Conservation (phyloP, 2,329 filamentous ascomycete species). For the Sporothrix sp. region DNA sequence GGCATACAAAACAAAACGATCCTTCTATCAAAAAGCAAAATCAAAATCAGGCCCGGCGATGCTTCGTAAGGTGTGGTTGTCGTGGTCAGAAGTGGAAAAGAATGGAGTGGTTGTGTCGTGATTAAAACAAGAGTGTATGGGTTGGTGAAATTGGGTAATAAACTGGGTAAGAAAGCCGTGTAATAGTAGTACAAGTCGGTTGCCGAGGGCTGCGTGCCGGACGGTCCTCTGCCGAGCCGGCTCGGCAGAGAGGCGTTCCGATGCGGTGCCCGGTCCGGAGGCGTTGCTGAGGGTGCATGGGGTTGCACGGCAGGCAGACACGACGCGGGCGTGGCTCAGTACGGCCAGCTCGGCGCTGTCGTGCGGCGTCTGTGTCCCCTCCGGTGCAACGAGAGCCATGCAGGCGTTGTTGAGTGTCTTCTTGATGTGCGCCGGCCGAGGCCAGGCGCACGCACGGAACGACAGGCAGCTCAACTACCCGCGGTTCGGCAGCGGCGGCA, state of each 20-base stretch:
- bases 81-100: too few relatives aligned
- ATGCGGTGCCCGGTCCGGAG: neutral
- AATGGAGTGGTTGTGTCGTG: slow-evolving; percentile 8
- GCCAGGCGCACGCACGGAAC: neutral
- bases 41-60: neutral
- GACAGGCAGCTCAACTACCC: slow-evolving; percentile 29
- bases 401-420: neutral
- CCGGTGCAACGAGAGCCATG: neutral
- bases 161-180: slow-evolving; percentile 8
- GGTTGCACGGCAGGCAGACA: neutral
- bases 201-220: neutral
- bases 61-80: slow-evolving; percentile 2
- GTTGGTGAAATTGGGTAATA: slow-evolving; percentile 15
- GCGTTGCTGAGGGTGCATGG: neutral
- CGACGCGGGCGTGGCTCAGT: too few relatives aligned
- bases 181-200: neutral
- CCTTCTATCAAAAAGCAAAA: too few relatives aligned
- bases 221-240: slow-evolving; percentile 3
- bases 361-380: too few relatives aligned
- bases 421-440: neutral
- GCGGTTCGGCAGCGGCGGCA: slow-evolving; percentile 55
- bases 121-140: slow-evolving; percentile 22
- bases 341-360: too few relatives aligned
- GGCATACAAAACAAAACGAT: neutral
- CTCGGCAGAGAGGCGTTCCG: slow-evolving; percentile 2